Base-by-base conservation (phyloP, 768 basidiomycete genomes). In the Phanerochaete sordida region DNA sequence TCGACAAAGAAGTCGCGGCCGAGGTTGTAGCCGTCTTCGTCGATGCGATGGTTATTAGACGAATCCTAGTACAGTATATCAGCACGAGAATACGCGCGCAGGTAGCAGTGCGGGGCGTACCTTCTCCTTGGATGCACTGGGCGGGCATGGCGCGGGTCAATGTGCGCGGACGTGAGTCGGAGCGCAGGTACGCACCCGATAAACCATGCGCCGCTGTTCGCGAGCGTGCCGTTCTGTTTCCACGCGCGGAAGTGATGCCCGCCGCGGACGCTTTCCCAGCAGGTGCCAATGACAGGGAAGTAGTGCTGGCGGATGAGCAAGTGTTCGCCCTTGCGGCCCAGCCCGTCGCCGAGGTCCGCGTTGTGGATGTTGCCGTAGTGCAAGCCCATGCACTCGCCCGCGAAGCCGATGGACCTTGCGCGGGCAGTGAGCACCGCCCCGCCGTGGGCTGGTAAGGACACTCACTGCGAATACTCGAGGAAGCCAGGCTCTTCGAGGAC, bases 231-330 rank as follows among this genome's bases (percentile, higher is more conserved):
- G 64, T 93, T 91, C 78, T 95, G 92, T 68, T 84, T 86, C 92
- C 92, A 95, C 8, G 91, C 91, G 51, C 92, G 82, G 67, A 91
- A 95, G 69, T 95, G 93, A 59, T 94, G 87, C 1, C 92, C 93
- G n/a, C 91, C 91, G 81, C 67, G 45, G 24, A 94, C 72, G 66
- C 85, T 91, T 77, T 95, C 92, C 89, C 93, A 92, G 72, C 93
- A 95, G 0, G 91, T 91, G 27, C 93, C 93, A 81, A 84, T 86
- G 35, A 86, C 74, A 3, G 91, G 90, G 65, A 83, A 82, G 72
- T 91, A 93, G 62, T 86, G 77, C 65, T 95, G 92, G 24, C 93
- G 83, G 24, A 85, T 87, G 49, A 94, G 81, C 68, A 85, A 82
- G 62, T 85, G 80, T 68, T 95, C 87, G 0, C 75, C 70, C 69